phyloP scores from a whole-genome alignment of 208 protist genomes.

The Dictyostelium gargantuum region DNA sequence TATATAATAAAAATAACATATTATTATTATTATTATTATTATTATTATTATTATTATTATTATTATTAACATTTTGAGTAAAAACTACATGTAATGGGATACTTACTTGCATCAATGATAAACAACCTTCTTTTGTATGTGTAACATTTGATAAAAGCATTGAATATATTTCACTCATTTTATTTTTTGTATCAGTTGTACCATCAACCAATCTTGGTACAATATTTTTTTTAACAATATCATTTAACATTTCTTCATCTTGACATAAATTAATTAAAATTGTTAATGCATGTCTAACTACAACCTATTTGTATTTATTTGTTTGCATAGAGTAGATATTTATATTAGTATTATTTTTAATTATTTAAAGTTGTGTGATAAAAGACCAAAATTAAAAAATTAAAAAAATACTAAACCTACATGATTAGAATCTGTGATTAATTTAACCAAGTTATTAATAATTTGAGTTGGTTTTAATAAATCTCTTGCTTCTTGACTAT shows the following conservation, averaged over 20 bases:
- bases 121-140: constrained; percentile 57
- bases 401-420: no score
- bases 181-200: constrained; percentile 48
- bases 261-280: constrained; percentile 55
- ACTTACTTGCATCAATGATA: constrained; percentile 46
- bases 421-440: constrained; percentile 39
- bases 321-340: background rate
- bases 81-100: no score
- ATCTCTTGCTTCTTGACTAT: constrained; percentile 13
- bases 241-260: background rate
- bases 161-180: constrained; percentile 32
- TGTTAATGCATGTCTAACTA: constrained; percentile 40
- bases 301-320: no score
- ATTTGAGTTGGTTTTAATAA: constrained; percentile 23
- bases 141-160: constrained; percentile 62
- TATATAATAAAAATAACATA: no score
- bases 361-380: background rate
- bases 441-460: constrained; percentile 5
- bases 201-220: constrained; percentile 59
- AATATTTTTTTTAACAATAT: constrained; percentile 48
- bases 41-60: background rate
- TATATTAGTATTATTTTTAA: background rate
- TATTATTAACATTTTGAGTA: background rate
- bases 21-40: background rate
- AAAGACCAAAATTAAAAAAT: background rate